Percentiles rank a stretch among this genome's conserved stretches.
Evolutionary conservation across 2,329 filamentous ascomycete species (phyloP).

Genomic region (Claviceps sorghi): DNA sequence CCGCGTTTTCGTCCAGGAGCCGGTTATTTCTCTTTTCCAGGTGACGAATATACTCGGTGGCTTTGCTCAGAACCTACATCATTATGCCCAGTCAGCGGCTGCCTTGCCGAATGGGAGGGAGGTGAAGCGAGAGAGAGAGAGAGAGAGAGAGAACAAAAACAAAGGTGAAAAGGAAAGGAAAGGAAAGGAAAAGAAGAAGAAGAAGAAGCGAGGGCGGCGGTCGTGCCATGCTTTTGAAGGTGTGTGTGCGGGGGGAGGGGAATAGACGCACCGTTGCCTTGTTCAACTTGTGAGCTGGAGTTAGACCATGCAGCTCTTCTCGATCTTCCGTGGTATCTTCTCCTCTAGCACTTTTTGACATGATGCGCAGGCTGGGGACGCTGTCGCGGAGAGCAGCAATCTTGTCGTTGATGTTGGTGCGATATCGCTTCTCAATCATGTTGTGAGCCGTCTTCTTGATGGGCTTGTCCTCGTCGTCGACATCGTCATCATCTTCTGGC

Average conservation of each 20-base stretch:
- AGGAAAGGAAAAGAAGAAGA: not conserved
- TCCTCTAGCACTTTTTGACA: constrained; percentile 56
- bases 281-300: constrained; percentile 86
- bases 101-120: too few relatives aligned
- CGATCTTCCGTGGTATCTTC: constrained; percentile 60
- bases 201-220: too few relatives aligned
- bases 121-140: not conserved
- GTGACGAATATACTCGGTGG: constrained; percentile 90
- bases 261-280: constrained; percentile 61
- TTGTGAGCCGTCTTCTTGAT: constrained; percentile 91
- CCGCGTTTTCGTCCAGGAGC: constrained; percentile 65
- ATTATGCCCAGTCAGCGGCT: not conserved
- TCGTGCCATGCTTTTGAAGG: too few relatives aligned
- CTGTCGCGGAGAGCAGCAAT: constrained; percentile 85
- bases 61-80: constrained; percentile 64
- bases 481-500: constrained; percentile 37
- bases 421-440: constrained; percentile 95
- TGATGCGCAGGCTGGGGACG: constrained; percentile 76
- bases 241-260: not conserved
- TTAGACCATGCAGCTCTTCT: constrained; percentile 60
- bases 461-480: constrained; percentile 39
- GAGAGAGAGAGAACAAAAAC: not conserved
- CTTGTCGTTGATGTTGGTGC: constrained; percentile 94
- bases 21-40: constrained; percentile 80
- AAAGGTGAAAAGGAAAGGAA: too few relatives aligned